These are phyloP conservation scores for Erysimum pusillum DNA, from an alignment of 441 rosid species.

Conservation along the genomic window DNA sequence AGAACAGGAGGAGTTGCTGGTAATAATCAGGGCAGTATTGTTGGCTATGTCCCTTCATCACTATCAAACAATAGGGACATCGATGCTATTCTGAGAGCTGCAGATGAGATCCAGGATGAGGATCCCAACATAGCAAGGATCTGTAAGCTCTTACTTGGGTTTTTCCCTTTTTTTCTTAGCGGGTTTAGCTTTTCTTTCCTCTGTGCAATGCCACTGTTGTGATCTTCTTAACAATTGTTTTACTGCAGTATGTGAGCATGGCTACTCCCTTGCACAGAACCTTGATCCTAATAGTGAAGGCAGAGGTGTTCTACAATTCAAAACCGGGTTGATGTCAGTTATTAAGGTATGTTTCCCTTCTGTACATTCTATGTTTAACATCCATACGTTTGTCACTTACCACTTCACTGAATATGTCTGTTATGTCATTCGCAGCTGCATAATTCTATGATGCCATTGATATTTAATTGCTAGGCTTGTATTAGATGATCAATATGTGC, in stretches of 20 bases:
- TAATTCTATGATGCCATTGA: slow-evolving; percentile 13
- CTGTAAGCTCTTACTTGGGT: slow-evolving; percentile 54
- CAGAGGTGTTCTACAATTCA: slow-evolving; percentile 96
- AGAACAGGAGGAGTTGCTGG: slow-evolving; percentile 61
- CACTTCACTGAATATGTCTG: slow-evolving; percentile 10
- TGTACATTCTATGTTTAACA: slow-evolving; percentile 14
- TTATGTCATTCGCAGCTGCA: slow-evolving; percentile 20
- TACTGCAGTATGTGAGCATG: slow-evolving; percentile 94
- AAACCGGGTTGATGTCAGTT: slow-evolving; percentile 95
- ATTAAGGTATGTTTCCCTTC: slow-evolving; percentile 69
- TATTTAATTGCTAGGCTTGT: slow-evolving; percentile 14
- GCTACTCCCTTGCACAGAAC: slow-evolving; percentile 91
- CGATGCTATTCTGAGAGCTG: slow-evolving; percentile 91
- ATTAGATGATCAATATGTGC: slow-evolving; percentile 3
- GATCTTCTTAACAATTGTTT: slow-evolving; percentile 19
- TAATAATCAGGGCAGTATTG: slow-evolving; percentile 70
- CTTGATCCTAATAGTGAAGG: slow-evolving; percentile 98
- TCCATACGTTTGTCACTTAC: neutral
- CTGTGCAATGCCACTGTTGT: slow-evolving; percentile 7
- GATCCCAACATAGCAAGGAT: slow-evolving; percentile 88
- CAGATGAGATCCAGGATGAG: slow-evolving; percentile 96
- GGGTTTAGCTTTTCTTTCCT: slow-evolving; percentile 11
- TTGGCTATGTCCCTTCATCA: slow-evolving; percentile 87
- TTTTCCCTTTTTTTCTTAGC: neutral
- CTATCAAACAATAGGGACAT: slow-evolving; percentile 85